These are phyloP conservation scores for Sclerotinia spermophila DNA, from an alignment of 2,329 filamentous ascomycete genomes.

Conservation along the genomic window DNA sequence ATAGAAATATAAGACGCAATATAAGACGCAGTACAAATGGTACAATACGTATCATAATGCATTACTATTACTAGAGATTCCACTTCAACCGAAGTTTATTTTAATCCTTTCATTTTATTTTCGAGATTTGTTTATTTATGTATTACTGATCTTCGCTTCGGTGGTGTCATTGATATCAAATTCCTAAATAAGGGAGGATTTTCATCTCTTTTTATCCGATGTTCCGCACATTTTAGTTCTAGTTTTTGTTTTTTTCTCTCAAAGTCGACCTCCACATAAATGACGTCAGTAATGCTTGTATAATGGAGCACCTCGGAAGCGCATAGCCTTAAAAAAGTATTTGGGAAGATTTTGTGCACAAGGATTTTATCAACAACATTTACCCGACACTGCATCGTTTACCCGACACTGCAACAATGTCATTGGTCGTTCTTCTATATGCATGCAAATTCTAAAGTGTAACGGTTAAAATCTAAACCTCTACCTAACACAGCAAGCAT, in stretches of 20 bases:
- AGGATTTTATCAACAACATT: not conserved
- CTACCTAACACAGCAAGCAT: not conserved
- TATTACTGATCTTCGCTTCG: not conserved
- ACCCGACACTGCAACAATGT: not conserved
- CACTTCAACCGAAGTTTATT: not conserved
- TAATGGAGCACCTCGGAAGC: not conserved
- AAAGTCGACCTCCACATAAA: not conserved
- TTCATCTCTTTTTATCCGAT: not conserved
- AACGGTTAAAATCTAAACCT: not conserved
- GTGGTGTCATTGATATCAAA: not conserved
- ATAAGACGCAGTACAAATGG: not conserved
- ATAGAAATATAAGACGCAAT: too few relatives aligned
- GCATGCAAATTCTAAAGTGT: not conserved
- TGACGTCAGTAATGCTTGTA: conserved; percentile 3
- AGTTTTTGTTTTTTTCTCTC: too few relatives aligned
- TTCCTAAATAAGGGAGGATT: not conserved
- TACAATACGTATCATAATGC: not conserved
- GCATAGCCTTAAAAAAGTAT: not conserved
- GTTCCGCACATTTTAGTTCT: not conserved
- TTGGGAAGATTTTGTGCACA: not conserved
- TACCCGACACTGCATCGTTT: not conserved
- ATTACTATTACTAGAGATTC: not conserved
- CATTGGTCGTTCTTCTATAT: not conserved
- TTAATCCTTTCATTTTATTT: not conserved
- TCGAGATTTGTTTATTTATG: not conserved